phyloP scores from a whole-genome alignment of 306 rosid species.

The Macrotyloma uniflorum region DNA sequence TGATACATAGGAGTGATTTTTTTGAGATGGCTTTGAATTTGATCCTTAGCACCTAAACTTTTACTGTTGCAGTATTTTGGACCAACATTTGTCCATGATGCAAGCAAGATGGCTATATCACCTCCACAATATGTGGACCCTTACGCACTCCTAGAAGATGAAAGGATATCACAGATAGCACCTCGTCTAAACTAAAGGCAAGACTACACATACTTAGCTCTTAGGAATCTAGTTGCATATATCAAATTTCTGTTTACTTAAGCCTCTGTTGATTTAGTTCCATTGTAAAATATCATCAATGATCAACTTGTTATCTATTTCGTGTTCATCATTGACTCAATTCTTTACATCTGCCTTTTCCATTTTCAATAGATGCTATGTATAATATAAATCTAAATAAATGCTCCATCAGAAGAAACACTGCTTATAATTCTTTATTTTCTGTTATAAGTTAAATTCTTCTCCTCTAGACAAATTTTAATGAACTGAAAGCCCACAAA shows the following conservation, averaged over 20 bases:
- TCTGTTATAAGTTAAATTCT: background rate
- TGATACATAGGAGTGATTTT: background rate
- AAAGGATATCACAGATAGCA: slow-evolving; percentile 81
- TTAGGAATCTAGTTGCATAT: slow-evolving; percentile 43
- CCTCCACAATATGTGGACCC: slow-evolving; percentile 88
- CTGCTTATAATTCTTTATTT: background rate
- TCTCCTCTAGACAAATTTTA: background rate
- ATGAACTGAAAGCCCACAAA: slow-evolving; percentile 12
- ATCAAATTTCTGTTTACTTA: slow-evolving; percentile 35
- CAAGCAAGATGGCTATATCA: slow-evolving; percentile 54
- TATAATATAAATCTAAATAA: slow-evolving; percentile 31
- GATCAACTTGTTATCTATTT: slow-evolving; percentile 31
- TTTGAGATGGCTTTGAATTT: slow-evolving; percentile 17
- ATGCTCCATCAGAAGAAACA: slow-evolving; percentile 24
- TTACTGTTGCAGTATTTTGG: slow-evolving; percentile 77
- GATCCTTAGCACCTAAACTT: background rate
- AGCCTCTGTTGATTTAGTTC: slow-evolving; percentile 34
- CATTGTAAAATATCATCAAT: slow-evolving; percentile 46
- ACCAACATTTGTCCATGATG: slow-evolving; percentile 77
- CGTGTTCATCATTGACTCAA: slow-evolving; percentile 32
- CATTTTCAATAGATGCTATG: slow-evolving; percentile 1
- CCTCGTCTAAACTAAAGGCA: slow-evolving; percentile 68
- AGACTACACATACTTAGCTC: slow-evolving; percentile 37
- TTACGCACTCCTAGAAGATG: slow-evolving; percentile 86
- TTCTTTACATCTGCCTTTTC: slow-evolving; percentile 28